A percentile compares a stretch with the other conserved stretches of the same genome.
These are phyloP conservation scores for Ophiocordyceps camponoti-floridani DNA, from an alignment of 2,329 filamentous ascomycete genomes.

Conservation along the genomic window DNA sequence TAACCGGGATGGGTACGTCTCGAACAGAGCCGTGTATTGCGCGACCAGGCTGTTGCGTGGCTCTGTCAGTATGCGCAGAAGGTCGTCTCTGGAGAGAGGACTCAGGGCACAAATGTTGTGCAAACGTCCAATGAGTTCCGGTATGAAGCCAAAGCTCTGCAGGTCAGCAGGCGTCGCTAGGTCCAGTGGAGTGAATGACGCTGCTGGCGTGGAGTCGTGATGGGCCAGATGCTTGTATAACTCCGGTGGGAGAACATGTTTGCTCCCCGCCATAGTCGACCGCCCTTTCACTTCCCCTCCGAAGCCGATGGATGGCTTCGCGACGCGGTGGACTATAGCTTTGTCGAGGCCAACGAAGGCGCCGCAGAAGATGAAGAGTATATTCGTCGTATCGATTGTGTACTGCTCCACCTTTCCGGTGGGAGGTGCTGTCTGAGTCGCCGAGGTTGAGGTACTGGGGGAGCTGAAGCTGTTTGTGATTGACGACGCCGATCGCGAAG, in stretches of 20 bases:
- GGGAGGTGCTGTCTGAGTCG: constrained; percentile 26
- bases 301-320: constrained; percentile 76
- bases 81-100: constrained; percentile 46
- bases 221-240: constrained; percentile 38
- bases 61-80: constrained; percentile 81
- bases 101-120: constrained; percentile 79
- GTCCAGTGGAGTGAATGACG: constrained; percentile 42
- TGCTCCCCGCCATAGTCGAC: constrained; percentile 26
- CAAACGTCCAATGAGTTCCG: constrained; percentile 87
- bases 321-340: constrained; percentile 68
- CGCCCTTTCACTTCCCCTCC: constrained; percentile 59
- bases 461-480: constrained; percentile 35
- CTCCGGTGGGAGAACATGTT: constrained; percentile 47
- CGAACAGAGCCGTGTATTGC: constrained; percentile 80
- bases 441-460: constrained; percentile 22
- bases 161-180: constrained; percentile 59
- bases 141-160: constrained; percentile 79
- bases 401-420: constrained; percentile 41
- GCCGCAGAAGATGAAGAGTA: constrained; percentile 91
- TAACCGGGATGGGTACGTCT: constrained; percentile 60
- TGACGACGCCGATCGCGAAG: constrained; percentile 31
- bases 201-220: constrained; percentile 19
- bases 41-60: constrained; percentile 74
- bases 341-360: constrained; percentile 90
- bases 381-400: constrained; percentile 83